Base-by-base conservation (phyloP, 2,329 filamentous ascomycete genomes). In the Volutella citrinella region DNA sequence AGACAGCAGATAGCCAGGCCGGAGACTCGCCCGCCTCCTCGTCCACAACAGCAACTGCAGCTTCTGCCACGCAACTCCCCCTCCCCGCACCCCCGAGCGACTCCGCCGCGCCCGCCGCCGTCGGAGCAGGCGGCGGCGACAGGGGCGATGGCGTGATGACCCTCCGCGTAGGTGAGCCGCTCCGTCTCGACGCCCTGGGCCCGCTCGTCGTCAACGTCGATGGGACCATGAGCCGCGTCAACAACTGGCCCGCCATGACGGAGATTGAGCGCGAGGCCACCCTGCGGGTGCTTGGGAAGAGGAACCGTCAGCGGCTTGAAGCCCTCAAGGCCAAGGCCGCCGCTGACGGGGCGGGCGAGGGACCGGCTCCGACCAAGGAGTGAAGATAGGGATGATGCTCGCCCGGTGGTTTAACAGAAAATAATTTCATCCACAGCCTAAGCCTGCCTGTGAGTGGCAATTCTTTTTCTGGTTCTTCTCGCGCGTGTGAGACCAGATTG, bases 181-280 rank as follows among this genome's bases (percentile, higher is more conserved):
- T 84, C 26, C 76, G 72, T 30, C 72, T 89, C 8, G 82, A 87
- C 52, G 72, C 78, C 41, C 65, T 89, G 16, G 84, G 85, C 0
- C 85, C 85, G 3, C 68, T 89, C 49, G 83, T 90, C 2, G 79
- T 89, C 34, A 84, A 87, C 57, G 66, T 69, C 41, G 82, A 90
- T 58, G 85, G 85, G 14, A 80, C 80, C 8, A 59, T 88, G 47
- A 80, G 79, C 36, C 73, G 84, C 20, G 84, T 90, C 49, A 63
- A 72, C 21, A 89, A 90, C 58, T 90, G 84, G 84, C 68, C 65
- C 8, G 66, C 80, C 45, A 87, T 89, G 84, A 74, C 75, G 3
- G 76, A 78, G 17, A 69, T 78, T 7, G 84, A 89, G 68, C 71
- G 68, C 56, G 62, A 75, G 55, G 84, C 79, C 51, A 86, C 84